Conservation (phyloP, 257 asterid genomes). For the Fraxinus americana region DNA sequence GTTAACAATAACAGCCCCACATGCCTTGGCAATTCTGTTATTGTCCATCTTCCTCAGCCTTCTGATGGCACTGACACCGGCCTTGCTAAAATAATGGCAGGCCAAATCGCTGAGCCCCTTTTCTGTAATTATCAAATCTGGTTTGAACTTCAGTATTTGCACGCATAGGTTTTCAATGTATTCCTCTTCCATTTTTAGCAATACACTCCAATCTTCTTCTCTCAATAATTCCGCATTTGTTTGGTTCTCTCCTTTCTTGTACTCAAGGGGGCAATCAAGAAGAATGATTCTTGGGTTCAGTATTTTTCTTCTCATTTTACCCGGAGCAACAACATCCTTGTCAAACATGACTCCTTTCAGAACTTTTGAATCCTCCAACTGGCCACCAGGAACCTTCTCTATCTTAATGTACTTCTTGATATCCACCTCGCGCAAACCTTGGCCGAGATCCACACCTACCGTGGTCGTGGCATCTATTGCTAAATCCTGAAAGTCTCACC, state of each 20-base stretch:
- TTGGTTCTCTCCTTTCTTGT: constrained; percentile 98
- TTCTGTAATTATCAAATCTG: constrained; percentile 84
- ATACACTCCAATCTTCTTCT: constrained; percentile 94
- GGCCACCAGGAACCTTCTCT: constrained; percentile 98
- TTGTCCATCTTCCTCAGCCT: constrained; percentile 88
- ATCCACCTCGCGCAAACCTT: constrained; percentile 95
- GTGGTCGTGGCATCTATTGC: constrained; percentile 88
- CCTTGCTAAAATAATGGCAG: constrained; percentile 87
- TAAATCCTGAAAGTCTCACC: constrained; percentile 63
- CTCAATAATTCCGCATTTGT: constrained; percentile 88
- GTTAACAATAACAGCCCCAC: constrained; percentile 95
- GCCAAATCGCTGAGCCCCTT: constrained; percentile 92
- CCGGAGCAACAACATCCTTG: constrained; percentile 96
- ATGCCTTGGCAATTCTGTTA: constrained; percentile 93
- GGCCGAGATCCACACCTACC: constrained; percentile 88
- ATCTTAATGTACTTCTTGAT: constrained; percentile 90
- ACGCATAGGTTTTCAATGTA: constrained; percentile 78
- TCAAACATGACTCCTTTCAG: constrained; percentile 91
- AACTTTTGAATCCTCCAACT: constrained; percentile 87
- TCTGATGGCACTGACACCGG: constrained; percentile 95
- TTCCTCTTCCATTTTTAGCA: constrained; percentile 94
- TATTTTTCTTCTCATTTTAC: constrained; percentile 92
- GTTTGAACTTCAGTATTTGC: constrained; percentile 79
- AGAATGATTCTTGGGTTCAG: constrained; percentile 87
- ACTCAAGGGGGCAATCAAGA: constrained; percentile 88